phyloP scores from a whole-genome alignment of 2,329 filamentous ascomycete genomes.

The Aspergillus udagawae region DNA sequence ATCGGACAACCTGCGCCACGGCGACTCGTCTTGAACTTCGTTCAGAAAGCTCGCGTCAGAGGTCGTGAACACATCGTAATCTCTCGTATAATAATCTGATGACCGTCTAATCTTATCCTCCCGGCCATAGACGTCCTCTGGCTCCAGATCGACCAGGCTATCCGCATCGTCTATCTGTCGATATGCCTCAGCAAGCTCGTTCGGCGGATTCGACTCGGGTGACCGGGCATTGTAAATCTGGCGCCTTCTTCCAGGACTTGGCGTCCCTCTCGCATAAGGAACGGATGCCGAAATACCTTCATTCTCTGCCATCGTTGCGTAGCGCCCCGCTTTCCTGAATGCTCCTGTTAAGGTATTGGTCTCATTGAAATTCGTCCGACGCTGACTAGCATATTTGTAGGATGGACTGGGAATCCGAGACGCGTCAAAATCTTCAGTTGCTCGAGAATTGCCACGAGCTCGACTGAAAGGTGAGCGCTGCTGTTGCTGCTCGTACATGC shows the following conservation, averaged over 20 bases:
- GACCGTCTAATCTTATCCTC: slow-evolving; percentile 19
- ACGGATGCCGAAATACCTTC: slow-evolving; percentile 12
- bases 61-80: slow-evolving; percentile 17
- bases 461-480: slow-evolving; percentile 31
- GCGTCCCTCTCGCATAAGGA: slow-evolving; percentile 17
- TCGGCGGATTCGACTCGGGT: slow-evolving; percentile 37
- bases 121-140: slow-evolving; percentile 23
- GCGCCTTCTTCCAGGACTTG: slow-evolving; percentile 29
- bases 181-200: slow-evolving; percentile 38
- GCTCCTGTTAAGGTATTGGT: slow-evolving; percentile 38
- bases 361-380: slow-evolving; percentile 31
- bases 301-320: slow-evolving; percentile 23
- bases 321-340: slow-evolving; percentile 33
- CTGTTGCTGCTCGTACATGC: slow-evolving; percentile 21
- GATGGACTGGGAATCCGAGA: slow-evolving; percentile 27
- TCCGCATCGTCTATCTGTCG: slow-evolving; percentile 37
- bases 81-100: slow-evolving; percentile 19
- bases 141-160: slow-evolving; percentile 31
- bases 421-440: slow-evolving; percentile 25
- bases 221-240: slow-evolving; percentile 23
- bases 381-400: slow-evolving; percentile 24
- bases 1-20: slow-evolving; percentile 32
- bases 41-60: slow-evolving; percentile 33
- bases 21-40: slow-evolving; percentile 29
- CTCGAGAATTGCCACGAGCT: slow-evolving; percentile 20